These are phyloP conservation scores for Scleroderma citrinum DNA, from an alignment of 768 basidiomycete species.

Conservation along the genomic window DNA sequence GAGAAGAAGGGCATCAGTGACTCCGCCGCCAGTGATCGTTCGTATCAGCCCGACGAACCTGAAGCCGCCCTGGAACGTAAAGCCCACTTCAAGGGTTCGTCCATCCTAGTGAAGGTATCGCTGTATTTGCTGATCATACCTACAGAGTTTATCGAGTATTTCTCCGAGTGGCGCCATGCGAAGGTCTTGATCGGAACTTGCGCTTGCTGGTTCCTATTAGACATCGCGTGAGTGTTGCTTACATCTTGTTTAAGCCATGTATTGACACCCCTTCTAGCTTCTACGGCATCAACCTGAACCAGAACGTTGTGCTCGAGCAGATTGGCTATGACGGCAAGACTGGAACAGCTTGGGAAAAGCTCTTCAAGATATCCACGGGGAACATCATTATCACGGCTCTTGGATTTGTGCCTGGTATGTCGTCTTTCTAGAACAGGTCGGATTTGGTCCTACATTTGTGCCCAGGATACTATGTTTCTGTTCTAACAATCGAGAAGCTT, in stretches of 20 bases:
- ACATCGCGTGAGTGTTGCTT: constrained; percentile 53
- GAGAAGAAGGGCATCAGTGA: neutral
- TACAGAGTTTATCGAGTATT: constrained; percentile 59
- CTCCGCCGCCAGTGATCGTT: neutral
- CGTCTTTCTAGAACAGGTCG: neutral
- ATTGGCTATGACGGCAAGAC: constrained; percentile 60
- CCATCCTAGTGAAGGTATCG: neutral
- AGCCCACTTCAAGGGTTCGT: constrained; percentile 45
- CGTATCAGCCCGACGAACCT: constrained; percentile 5
- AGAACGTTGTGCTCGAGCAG: constrained; percentile 68
- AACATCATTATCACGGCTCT: constrained; percentile 68
- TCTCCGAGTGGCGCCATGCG: constrained; percentile 65
- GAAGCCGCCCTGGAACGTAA: constrained; percentile 40
- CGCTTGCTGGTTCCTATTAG: constrained; percentile 69
- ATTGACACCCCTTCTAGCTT: no score
- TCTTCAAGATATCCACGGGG: constrained; percentile 64
- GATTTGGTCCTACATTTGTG: neutral
- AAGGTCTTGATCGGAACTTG: constrained; percentile 66
- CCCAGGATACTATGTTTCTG: constrained; percentile 61
- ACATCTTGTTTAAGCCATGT: no score
- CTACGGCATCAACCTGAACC: constrained; percentile 73
- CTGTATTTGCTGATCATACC: neutral
- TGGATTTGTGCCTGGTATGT: constrained; percentile 69
- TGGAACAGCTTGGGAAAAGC: constrained; percentile 55
- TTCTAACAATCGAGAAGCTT: constrained; percentile 65